Percentiles rank a stretch among this genome's conserved stretches.
These are phyloP conservation scores for Bolboschoenoplectus hybrid DNA, from an alignment of 202 grass and related monocot species.

Conservation along the genomic window DNA sequence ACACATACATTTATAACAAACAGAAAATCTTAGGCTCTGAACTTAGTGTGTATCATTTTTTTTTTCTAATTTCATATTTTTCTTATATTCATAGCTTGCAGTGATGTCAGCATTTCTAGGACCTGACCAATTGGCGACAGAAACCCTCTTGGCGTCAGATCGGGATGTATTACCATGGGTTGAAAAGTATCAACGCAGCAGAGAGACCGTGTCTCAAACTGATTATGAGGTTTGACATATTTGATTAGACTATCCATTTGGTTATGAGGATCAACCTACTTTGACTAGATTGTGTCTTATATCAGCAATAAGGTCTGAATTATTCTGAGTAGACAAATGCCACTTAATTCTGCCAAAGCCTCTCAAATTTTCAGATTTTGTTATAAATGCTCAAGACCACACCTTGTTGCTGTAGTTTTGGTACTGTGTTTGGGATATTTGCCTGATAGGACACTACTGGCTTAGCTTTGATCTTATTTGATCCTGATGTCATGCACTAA, in stretches of 20 bases:
- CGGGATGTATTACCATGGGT: slow-evolving; percentile 81
- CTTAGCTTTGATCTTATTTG: background rate
- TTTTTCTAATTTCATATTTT: slow-evolving; percentile 25
- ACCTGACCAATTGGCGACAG: slow-evolving; percentile 74
- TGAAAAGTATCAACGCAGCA: slow-evolving; percentile 87
- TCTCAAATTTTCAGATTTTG: slow-evolving; percentile 10
- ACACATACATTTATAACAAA: background rate
- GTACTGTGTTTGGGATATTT: background rate
- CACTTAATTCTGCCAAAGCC: background rate
- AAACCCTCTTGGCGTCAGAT: slow-evolving; percentile 68
- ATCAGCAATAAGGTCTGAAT: background rate
- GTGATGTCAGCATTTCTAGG: slow-evolving; percentile 96
- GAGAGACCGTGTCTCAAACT: slow-evolving; percentile 84
- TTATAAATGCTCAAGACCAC: background rate
- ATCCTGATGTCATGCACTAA: background rate
- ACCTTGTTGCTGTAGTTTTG: background rate
- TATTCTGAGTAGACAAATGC: background rate
- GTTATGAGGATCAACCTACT: background rate
- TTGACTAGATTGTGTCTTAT: background rate
- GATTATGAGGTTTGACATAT: slow-evolving; percentile 72
- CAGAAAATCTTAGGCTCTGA: background rate
- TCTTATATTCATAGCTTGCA: slow-evolving; percentile 57
- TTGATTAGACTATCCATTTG: background rate
- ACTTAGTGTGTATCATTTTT: background rate
- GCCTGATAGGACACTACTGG: background rate